Base-by-base conservation (phyloP, 805 yeast species). In the Saturnispora bothae region DNA sequence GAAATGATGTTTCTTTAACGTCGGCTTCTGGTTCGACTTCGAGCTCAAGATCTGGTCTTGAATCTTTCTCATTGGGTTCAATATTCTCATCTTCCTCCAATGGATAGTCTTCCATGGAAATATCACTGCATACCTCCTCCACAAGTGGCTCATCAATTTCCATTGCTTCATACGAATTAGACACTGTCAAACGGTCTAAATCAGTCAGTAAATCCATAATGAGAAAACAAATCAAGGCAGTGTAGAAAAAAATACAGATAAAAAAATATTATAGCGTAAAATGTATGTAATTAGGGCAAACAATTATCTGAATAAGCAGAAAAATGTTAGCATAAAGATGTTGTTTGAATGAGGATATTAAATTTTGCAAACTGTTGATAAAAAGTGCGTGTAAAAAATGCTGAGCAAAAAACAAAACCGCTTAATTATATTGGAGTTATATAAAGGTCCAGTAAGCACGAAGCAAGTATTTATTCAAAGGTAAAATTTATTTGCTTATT, bases 141-240 rank as follows among this genome's bases (percentile, higher is more conserved):
- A 4, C 20, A 8, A 29, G 7, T 14, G 12, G 13, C 10, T 15
- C 15, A 26, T 26, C 28, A 8, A 26, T n/a, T 7, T 26, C 28
- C 28, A 26, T n/a, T 7, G 12, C 28, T 6, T 10, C 28, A 26
- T 26, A n/a, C n/a, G n/a, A n/a, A n/a, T n/a, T n/a, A n/a, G n/a
- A n/a, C n/a, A n/a, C n/a, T n/a, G n/a, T n/a, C 28, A 5, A 26
- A 7, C 15, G 28, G 28, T n/a, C 15, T n/a, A n/a, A 9, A 22
- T 15, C 27, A 20, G 19, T 23, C 14, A 28, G 18, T 15, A 37
- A 16, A 19, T 37, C 35, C 40, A 37, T 37, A 12, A 19, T 13
- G 14, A 13, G 16, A 8, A 26, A 16, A 34, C 16, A 29, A 28
- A 28, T 35, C 35, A 37, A 37, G 40, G 40, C 40, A 25, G 40